Evolutionary conservation across 2,329 filamentous ascomycete species (phyloP), one percentile per base, ranked within the genome.

Genomic region (Penicillium capsulatum): DNA sequence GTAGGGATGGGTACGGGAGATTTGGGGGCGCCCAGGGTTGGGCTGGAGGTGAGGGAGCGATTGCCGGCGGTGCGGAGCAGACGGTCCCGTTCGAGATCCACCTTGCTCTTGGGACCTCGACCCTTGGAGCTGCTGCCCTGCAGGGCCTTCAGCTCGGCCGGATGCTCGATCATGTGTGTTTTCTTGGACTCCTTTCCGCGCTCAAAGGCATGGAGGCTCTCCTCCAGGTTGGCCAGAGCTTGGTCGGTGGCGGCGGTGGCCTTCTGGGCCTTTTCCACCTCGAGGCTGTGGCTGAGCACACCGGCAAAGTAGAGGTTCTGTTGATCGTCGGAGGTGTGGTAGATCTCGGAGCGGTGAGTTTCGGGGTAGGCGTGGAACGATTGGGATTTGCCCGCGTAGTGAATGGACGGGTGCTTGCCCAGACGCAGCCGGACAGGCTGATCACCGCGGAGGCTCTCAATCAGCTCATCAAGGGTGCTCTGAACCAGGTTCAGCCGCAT

Each of bases 181-280:
- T 75, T 75, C 58, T 77, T 79, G 26, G 77, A 77, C 60, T 80
- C 73, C 61, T 80, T 80, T 48, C 78, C 72, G 54, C 79, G 70
- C 54, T 79, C 70, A 36, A 77, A 72, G 15, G 75, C 73, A 44
- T 73, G 79, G 58, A 83, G 68, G 53, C 70, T 80, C 57, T 70
- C 76, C 60, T 80, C 73, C 38, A 83, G 67, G 27, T 71, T 72
- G 37, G 76, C 76, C 59, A 82, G 61, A 17, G 79, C 79, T 44
- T 75, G 72, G 58, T 83, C 79, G 27, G 73, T 73, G 45, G 73
- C 75, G 17, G 74, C 73, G 30, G 72, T 76, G 24, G 69, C 73
- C 57, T 74, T 67, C 57, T 74, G 69, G 27, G 72, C 73, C 60
- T 74, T 74, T 53, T 75, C 69, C 24, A 79, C 71, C 50, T 71